Conservation (phyloP, 495 filamentous ascomycete species). For the Tetracladium setigerum region DNA sequence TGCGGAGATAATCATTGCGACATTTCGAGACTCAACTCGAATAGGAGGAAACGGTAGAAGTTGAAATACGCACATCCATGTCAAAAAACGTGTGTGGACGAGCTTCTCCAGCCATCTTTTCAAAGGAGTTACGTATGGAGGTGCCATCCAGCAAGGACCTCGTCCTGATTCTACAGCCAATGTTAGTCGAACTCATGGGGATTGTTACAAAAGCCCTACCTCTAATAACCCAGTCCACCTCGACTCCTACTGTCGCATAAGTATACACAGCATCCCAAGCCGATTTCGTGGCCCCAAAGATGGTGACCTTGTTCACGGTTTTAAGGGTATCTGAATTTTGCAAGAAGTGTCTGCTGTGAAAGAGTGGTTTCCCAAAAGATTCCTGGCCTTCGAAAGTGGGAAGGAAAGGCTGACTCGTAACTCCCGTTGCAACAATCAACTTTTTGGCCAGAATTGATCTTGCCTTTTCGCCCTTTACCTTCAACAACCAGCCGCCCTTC, state of each 20-base stretch:
- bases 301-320: conserved; percentile 34
- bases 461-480: not conserved
- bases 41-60: no score
- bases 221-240: conserved; percentile 75
- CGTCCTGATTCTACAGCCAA: conserved; percentile 51
- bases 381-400: conserved; percentile 42
- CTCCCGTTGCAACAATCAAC: conserved; percentile 62
- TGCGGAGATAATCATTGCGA: no score
- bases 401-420: conserved; percentile 54
- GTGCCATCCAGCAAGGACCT: conserved; percentile 66
- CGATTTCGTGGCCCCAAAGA: conserved; percentile 69
- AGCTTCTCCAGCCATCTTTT: conserved; percentile 58
- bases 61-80: no score
- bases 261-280: conserved; percentile 71
- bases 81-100: conserved; percentile 52
- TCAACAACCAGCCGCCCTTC: conserved; percentile 35
- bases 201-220: conserved; percentile 22
- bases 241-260: conserved; percentile 53
- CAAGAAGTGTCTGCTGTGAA: conserved; percentile 55
- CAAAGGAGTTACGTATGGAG: conserved; percentile 52
- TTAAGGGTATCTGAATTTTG: conserved; percentile 27
- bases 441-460: conserved; percentile 40
- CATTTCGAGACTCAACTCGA: no score
- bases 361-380: conserved; percentile 47
- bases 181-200: conserved; percentile 3